phyloP scores from a whole-genome alignment of 805 yeast genomes.

The Ascoidea tarda region DNA sequence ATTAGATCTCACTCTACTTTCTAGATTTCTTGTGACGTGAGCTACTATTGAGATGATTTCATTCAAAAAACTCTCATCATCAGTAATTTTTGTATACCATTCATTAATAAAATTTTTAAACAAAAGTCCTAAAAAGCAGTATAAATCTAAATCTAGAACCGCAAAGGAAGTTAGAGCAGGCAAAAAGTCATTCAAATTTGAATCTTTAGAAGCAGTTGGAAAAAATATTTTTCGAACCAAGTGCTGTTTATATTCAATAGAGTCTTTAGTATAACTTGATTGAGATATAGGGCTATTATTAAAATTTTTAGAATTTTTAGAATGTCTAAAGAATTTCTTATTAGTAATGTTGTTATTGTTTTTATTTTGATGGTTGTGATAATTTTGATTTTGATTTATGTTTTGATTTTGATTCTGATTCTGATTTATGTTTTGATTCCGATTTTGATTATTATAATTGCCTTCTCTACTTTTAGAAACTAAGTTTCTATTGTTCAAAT shows the following conservation, averaged over 20 bases:
- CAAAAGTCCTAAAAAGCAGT: slow-evolving; percentile 30
- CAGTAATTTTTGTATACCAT: slow-evolving; percentile 30
- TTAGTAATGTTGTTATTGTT: too few species aligned
- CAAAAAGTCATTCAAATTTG: slow-evolving; percentile 14
- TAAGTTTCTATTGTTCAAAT: neutral
- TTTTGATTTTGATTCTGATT: neutral
- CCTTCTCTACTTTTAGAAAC: neutral
- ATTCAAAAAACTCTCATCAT: slow-evolving; percentile 24
- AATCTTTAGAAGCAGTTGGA: slow-evolving; percentile 11
- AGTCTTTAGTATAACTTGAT: slow-evolving; percentile 9
- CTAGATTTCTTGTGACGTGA: slow-evolving; percentile 25
- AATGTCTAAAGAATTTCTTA: neutral
- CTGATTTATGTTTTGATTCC: neutral
- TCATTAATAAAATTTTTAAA: slow-evolving; percentile 30
- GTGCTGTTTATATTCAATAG: slow-evolving; percentile 15
- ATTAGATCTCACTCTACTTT: slow-evolving; percentile 14
- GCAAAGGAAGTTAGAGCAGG: slow-evolving; percentile 26
- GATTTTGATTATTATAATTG: neutral
- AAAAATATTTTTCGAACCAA: slow-evolving; percentile 15
- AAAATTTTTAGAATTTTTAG: neutral
- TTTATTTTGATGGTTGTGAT: too few species aligned
- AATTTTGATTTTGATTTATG: too few species aligned
- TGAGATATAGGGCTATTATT: neutral
- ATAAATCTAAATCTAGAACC: slow-evolving; percentile 28
- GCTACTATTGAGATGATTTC: slow-evolving; percentile 27